Evolutionary conservation across 768 basidiomycete species (phyloP).

Genomic region (Pilatotrama ljubarskyi): DNA sequence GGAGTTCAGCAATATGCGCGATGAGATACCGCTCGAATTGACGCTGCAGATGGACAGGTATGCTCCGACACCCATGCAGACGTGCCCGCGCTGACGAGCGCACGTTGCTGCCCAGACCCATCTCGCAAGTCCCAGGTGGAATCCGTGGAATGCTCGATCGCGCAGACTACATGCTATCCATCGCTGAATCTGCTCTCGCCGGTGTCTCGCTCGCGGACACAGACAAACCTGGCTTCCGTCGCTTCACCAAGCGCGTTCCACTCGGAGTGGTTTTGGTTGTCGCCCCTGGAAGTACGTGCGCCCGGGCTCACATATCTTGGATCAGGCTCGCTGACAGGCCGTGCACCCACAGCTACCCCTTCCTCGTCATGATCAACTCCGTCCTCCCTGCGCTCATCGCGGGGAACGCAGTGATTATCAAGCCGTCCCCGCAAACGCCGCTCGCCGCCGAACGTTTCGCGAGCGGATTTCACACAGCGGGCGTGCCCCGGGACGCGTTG

Average conservation of each 20-base stretch:
- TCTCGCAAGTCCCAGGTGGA: slow-evolving; percentile 77
- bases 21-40: slow-evolving; percentile 73
- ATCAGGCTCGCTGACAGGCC: background rate
- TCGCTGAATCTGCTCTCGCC: slow-evolving; percentile 71
- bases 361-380: slow-evolving; percentile 87
- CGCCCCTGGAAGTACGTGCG: slow-evolving; percentile 86
- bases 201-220: slow-evolving; percentile 76
- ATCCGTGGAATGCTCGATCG: slow-evolving; percentile 79
- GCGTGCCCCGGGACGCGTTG: slow-evolving; percentile 72
- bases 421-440: slow-evolving; percentile 97
- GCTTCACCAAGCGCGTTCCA: slow-evolving; percentile 82
- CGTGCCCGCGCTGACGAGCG: background rate
- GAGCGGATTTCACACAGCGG: slow-evolving; percentile 66
- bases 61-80: slow-evolving; percentile 20
- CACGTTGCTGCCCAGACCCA: slow-evolving; percentile 58
- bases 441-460: slow-evolving; percentile 81
- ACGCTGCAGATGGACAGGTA: slow-evolving; percentile 92
- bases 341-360: slow-evolving; percentile 66
- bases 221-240: slow-evolving; percentile 79
- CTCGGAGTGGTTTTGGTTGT: slow-evolving; percentile 88
- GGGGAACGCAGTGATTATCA: slow-evolving; percentile 88
- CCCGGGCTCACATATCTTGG: background rate
- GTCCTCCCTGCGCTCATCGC: slow-evolving; percentile 90
- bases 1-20: slow-evolving; percentile 51
- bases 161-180: slow-evolving; percentile 80